A percentile compares a stretch with the other conserved stretches of the same genome.
phyloP scores from a whole-genome alignment of 257 asterid genomes.

The Fraxinus excelsior region DNA sequence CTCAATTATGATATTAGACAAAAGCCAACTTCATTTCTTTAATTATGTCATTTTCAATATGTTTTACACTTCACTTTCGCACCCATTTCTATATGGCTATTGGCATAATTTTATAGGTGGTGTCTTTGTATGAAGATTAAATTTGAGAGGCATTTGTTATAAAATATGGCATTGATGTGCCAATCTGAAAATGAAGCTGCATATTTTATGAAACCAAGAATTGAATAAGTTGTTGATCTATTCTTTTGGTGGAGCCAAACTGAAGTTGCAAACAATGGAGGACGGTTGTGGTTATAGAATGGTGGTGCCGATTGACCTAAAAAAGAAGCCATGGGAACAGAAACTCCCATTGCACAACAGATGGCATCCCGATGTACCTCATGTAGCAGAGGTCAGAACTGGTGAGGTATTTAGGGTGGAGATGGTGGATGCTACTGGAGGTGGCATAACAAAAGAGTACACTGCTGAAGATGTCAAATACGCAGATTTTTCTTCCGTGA shows the following conservation, averaged over 20 bases:
- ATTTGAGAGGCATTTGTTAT: no score
- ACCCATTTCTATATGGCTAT: no score
- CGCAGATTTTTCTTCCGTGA: slow-evolving; percentile 57
- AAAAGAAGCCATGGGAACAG: slow-evolving; percentile 48
- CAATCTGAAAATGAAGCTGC: slow-evolving; percentile 2
- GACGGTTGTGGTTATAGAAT: slow-evolving; percentile 42
- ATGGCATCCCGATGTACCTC: slow-evolving; percentile 53
- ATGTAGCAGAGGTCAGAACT: slow-evolving; percentile 37
- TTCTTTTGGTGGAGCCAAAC: background rate
- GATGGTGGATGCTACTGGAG: slow-evolving; percentile 85
- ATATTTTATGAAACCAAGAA: background rate
- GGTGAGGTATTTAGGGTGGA: slow-evolving; percentile 78
- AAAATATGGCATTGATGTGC: background rate
- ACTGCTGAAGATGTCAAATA: slow-evolving; percentile 69
- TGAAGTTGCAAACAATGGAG: slow-evolving; percentile 25
- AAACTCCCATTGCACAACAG: slow-evolving; percentile 42
- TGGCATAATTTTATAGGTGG: no score
- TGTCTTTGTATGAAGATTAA: no score
- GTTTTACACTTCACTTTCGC: no score
- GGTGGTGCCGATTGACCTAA: slow-evolving; percentile 64
- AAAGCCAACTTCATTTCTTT: no score
- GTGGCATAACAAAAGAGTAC: slow-evolving; percentile 58
- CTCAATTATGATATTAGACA: no score
- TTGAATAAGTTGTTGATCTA: background rate
- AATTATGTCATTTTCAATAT: no score